Evolutionary conservation across 176 grass and related monocot genomes (phyloP).

Genomic region (Oryza punctata): DNA sequence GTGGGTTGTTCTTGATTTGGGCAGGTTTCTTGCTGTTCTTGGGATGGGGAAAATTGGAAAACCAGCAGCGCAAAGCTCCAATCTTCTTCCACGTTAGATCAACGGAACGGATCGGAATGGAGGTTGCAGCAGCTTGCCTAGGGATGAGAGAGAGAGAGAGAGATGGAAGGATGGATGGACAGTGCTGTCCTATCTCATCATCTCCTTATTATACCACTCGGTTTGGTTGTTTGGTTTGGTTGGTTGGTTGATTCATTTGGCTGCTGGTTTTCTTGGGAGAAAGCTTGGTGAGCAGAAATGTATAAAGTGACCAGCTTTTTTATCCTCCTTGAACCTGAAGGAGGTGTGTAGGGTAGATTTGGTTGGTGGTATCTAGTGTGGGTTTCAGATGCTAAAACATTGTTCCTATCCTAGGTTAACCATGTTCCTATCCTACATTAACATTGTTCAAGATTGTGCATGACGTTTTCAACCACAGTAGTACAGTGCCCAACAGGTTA

Average conservation of each 20-base stretch:
- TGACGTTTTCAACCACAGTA: background rate
- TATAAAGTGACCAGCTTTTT: background rate
- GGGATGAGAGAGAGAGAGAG: background rate
- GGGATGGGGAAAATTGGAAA: conserved; percentile 33
- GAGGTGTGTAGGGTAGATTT: background rate
- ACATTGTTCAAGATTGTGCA: background rate
- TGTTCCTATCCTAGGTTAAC: background rate
- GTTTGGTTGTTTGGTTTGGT: too few species aligned
- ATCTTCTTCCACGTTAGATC: conserved; percentile 15
- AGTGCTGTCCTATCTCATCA: conserved; percentile 12
- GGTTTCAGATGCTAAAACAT: conserved; percentile 30
- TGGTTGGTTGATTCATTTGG: background rate
- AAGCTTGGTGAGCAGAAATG: background rate
- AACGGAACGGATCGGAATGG: background rate
- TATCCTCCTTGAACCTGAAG: background rate
- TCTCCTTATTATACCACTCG: conserved; percentile 7
- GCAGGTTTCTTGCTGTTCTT: conserved; percentile 30
- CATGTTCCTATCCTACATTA: background rate
- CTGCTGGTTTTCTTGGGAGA: background rate
- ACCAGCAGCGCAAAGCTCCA: background rate
- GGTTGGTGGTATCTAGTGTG: background rate
- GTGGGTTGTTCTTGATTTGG: conserved; percentile 41
- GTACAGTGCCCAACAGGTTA: background rate
- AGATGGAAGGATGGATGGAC: background rate
- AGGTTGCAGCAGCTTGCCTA: background rate